Evolutionary conservation across 2,329 filamentous ascomycete species (phyloP), one percentile per base, ranked within the genome.

Genomic region (Monosporascus cannonballus): DNA sequence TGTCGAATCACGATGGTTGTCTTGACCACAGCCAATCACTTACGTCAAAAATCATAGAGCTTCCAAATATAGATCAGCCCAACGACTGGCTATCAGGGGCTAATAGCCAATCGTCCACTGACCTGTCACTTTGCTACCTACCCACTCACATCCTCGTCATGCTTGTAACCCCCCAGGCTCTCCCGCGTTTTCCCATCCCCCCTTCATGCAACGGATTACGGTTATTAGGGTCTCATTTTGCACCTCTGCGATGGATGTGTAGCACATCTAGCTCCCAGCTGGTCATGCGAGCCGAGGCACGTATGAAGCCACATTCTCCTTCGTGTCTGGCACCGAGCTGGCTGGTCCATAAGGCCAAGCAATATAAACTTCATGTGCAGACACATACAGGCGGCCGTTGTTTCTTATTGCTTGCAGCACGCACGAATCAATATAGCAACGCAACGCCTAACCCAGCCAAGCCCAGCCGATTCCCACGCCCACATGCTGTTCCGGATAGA

Each of bases 61-160:
- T 46, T 48, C 54, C 59, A 55, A 58, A 54, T 57, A 61, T 60
- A 60, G 58, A 51, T 51, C 34, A 15, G 54, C 51, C 30, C 44
- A 42, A 44, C 18, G 44, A 38, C 15, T 2, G 45, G n/a, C 8
- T 6, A 7, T 36, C 45, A n/a, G 42, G 42, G 42, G 24, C 25
- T 15, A 11, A 3, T 22, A 24, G 25, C 51, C 51, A 52, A 49
- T 48, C 27, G 42, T 27, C 18, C 18, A 25, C 18, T 36, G 18
- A 50, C 25, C 27, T 27, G 39, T 47, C 34, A 38, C 53, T 51
- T 9, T 30, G 34, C 55, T 53, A 57, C 56, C 55, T 53, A 57
- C 56, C 54, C 24, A 46, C 27, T 42, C 22, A 50, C 20, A 50
- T 24, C 37, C 47, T 27, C 47, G 11, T 9, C 9, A 11, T 34